A percentile compares a stretch with the other conserved stretches of the same genome.
Evolutionary conservation across 371 early-diverging fungal species (phyloP).

Genomic region (Rhizoclosmatium hyalinum): DNA sequence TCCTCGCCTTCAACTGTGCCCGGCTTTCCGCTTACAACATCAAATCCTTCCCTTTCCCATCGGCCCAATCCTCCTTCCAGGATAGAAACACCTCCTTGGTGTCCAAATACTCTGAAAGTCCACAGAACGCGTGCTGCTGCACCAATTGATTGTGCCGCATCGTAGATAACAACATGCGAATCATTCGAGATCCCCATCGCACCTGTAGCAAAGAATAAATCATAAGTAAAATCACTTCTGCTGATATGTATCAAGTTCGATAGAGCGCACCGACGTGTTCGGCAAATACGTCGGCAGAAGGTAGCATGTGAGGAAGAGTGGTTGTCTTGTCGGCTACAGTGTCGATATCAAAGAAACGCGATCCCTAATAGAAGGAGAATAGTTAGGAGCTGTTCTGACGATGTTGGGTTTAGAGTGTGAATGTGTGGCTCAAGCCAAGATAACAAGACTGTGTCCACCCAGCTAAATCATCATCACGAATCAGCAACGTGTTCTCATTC

Average conservation of each 20-base stretch:
- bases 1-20: constrained; percentile 12
- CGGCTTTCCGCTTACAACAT: constrained; percentile 45
- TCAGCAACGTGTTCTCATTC: too few species aligned
- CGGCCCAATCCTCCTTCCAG: constrained; percentile 86
- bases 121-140: constrained; percentile 55
- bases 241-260: neutral
- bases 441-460: too few species aligned
- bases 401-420: neutral
- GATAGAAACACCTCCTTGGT: constrained; percentile 75
- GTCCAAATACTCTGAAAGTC: constrained; percentile 81
- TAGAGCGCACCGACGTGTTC: constrained; percentile 43
- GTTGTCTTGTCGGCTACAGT: constrained; percentile 40
- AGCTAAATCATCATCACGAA: too few species aligned
- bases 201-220: constrained; percentile 22
- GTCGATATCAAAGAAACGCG: constrained; percentile 58
- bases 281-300: constrained; percentile 45
- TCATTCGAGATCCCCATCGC: constrained; percentile 50
- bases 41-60: constrained; percentile 73
- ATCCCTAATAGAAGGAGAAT: constrained; percentile 30
- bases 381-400: neutral
- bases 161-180: constrained; percentile 57
- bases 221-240: neutral
- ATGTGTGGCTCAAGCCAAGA: too few species aligned
- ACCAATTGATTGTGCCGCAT: constrained; percentile 45
- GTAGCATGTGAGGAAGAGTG: constrained; percentile 57